Evolutionary conservation across 371 early-diverging fungal species (phyloP).

Genomic region (Chytridium lagenaria): DNA sequence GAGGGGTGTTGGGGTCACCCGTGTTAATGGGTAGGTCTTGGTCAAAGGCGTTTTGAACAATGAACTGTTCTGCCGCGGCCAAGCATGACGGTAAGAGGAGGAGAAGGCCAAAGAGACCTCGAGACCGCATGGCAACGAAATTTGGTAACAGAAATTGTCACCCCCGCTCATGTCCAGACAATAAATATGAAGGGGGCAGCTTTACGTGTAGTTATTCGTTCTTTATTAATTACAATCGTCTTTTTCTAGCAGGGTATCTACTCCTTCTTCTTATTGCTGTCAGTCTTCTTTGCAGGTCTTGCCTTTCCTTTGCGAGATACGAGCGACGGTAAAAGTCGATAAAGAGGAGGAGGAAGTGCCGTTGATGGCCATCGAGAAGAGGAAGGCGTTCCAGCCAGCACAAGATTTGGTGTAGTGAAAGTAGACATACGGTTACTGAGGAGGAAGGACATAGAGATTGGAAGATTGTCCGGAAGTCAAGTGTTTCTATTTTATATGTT

Average conservation of each 20-base stretch:
- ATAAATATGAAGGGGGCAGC: too few species aligned
- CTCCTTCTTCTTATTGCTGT: neutral
- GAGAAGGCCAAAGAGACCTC: too few species aligned
- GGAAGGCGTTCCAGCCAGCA: constrained; percentile 29
- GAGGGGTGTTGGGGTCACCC: neutral
- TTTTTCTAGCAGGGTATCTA: neutral
- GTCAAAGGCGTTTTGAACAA: neutral
- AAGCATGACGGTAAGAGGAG: too few species aligned
- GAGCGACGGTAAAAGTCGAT: constrained; percentile 40
- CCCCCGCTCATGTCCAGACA: too few species aligned
- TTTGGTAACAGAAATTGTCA: too few species aligned
- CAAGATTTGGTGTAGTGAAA: constrained; percentile 32
- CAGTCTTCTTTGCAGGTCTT: neutral
- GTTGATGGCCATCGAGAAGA: constrained; percentile 38
- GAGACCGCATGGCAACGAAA: too few species aligned
- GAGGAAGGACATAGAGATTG: constrained; percentile 42
- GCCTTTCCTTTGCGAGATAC: constrained; percentile 18
- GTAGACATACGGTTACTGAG: constrained; percentile 38
- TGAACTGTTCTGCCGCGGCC: neutral
- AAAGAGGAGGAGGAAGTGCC: constrained; percentile 41
- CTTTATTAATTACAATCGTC: too few species aligned
- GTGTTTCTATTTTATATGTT: constrained; percentile 9
- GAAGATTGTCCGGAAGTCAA: constrained; percentile 43
- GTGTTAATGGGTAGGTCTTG: neutral
- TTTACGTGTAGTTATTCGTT: too few species aligned